Conservation (phyloP, 257 asterid species). For the Coffea eugenioides region DNA sequence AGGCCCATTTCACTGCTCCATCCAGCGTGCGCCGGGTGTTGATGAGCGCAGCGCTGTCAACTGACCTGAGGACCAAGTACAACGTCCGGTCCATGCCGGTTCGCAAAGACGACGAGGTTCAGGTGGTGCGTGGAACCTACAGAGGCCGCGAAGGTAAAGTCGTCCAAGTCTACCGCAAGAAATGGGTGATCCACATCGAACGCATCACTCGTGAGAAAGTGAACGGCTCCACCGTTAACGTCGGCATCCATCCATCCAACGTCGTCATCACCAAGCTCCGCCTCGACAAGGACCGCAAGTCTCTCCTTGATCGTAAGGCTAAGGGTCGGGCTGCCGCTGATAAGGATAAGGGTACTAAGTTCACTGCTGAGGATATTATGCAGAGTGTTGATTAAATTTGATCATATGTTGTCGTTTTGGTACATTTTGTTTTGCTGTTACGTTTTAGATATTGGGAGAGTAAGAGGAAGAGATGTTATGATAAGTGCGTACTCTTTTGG, state of each 20-base stretch:
- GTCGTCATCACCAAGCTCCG: conserved; percentile 73
- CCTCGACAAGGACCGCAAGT: conserved; percentile 80
- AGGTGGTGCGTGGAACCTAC: conserved; percentile 83
- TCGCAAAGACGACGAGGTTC: conserved; percentile 87
- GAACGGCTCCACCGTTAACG: conserved; percentile 81
- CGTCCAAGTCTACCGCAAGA: conserved; percentile 82
- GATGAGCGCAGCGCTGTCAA: conserved; percentile 74
- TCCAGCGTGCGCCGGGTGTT: conserved; percentile 80
- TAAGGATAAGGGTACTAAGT: conserved; percentile 86
- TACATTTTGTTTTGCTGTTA: conserved; percentile 7
- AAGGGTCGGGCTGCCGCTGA: conserved; percentile 84
- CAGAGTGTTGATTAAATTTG: conserved; percentile 60
- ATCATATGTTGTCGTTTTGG: conserved; percentile 7
- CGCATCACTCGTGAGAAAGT: conserved; percentile 87
- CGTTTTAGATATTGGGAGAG: conserved; percentile 5
- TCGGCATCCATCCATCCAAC: conserved; percentile 73
- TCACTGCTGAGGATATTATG: conserved; percentile 74
- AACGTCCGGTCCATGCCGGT: conserved; percentile 80
- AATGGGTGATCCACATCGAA: conserved; percentile 91
- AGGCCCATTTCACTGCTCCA: conserved; percentile 93
- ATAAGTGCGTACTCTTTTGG: neutral
- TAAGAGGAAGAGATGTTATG: neutral
- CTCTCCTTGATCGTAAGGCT: conserved; percentile 79
- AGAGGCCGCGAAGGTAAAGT: conserved; percentile 90
- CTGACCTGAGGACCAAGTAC: conserved; percentile 69